Evolutionary conservation across 768 basidiomycete species (phyloP).

Genomic region (Dictyophora rubrovolvata): DNA sequence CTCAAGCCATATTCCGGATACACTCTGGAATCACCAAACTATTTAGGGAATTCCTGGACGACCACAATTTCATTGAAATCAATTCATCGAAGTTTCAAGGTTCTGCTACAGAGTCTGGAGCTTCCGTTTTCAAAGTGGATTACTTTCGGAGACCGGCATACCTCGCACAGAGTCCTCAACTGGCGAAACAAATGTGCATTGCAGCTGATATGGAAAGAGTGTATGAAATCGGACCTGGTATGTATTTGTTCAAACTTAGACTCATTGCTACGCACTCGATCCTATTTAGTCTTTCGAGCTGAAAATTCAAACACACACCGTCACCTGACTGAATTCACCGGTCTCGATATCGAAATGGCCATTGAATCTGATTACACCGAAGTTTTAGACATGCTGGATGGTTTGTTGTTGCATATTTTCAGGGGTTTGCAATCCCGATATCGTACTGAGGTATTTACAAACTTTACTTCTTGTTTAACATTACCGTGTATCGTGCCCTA

Average conservation of each 20-base stretch:
- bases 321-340: slow-evolving; percentile 46
- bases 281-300: slow-evolving; percentile 32
- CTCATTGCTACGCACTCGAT: neutral
- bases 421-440: slow-evolving; percentile 28
- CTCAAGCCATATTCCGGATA: slow-evolving; percentile 39
- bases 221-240: slow-evolving; percentile 35
- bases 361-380: slow-evolving; percentile 44
- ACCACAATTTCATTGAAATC: slow-evolving; percentile 36
- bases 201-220: slow-evolving; percentile 42
- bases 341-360: slow-evolving; percentile 46
- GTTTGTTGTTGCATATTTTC: slow-evolving; percentile 35
- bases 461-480: neutral
- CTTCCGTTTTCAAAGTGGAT: slow-evolving; percentile 41
- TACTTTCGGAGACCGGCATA: slow-evolving; percentile 42
- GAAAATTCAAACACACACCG: slow-evolving; percentile 45
- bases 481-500: slow-evolving; percentile 11
- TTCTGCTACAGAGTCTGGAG: slow-evolving; percentile 40
- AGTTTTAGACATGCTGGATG: slow-evolving; percentile 35
- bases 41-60: slow-evolving; percentile 35
- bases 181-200: slow-evolving; percentile 47
- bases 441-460: slow-evolving; percentile 10
- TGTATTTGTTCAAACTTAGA: neutral
- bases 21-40: slow-evolving; percentile 32
- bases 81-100: slow-evolving; percentile 45
- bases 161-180: slow-evolving; percentile 42